Evolutionary conservation across 257 asterid species (phyloP), one percentile per base, ranked within the genome.

Genomic region (Solanum rostratum): DNA sequence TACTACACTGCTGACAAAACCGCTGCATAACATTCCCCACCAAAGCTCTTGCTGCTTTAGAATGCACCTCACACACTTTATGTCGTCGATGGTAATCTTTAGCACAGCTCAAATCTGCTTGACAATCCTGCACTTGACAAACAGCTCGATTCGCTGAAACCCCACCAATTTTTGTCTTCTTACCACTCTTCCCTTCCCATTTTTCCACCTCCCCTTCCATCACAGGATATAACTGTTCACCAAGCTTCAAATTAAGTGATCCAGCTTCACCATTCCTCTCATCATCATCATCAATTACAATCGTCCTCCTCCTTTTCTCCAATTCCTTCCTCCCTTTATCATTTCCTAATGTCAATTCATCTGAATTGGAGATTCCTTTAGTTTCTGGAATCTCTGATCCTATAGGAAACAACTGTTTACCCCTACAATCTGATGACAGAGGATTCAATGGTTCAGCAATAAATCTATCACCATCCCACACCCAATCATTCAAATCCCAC

Each of bases 1-100:
- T 92, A 88, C 93, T 92, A 59, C 92, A 92, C 85, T 89, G 91
- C 93, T 86, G 91, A 88, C 92, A 88, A 85, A 89, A 92, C 82
- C 92, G 82, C 68, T 91, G 91, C 91, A 83, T 89, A 88, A 90
- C 95, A 80, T 91, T 91, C 79, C 94, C 92, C 24, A 96, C 97
- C 83, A 91, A 85, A 22, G 97, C 95, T 63, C 90, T 90, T 20
- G 85, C 68, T 10, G 97, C 96, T 85, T 96, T 96, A 86, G 97
- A 92, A 84, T 96, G 99, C 69, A 90, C 88, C 88, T 93, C 98
- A 84, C 99, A 96, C 50, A 96, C 99, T 91, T 96, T 96, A 85
- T 96, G 99, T 41, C 98, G 92, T 19, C 98, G 86, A 87, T 96
- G 99, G 86, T 96, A 96, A 81, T 96, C 99, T 90, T 94, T 96